Percentiles rank a stretch among this genome's conserved stretches.
Conservation (phyloP, 1,284 basidiomycete genomes). For the Fistulinella cinereoalba region DNA sequence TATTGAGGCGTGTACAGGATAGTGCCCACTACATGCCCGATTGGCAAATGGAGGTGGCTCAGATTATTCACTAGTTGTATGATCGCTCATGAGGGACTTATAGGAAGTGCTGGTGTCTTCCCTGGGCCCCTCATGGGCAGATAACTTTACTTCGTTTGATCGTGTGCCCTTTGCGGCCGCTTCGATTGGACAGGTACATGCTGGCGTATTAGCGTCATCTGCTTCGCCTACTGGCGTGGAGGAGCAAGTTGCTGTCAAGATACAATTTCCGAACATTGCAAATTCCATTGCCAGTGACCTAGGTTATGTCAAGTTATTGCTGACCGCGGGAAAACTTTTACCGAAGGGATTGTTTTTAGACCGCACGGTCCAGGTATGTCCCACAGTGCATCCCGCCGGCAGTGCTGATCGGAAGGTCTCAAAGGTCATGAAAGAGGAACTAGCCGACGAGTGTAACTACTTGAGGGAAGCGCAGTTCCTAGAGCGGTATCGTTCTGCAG, state of each 20-base stretch:
- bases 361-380: slow-evolving; percentile 70
- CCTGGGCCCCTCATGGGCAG: slow-evolving; percentile 76
- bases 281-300: slow-evolving; percentile 88
- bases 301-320: slow-evolving; percentile 79
- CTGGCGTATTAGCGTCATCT: slow-evolving; percentile 57
- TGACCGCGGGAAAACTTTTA: slow-evolving; percentile 77
- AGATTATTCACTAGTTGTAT: background rate
- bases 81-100: slow-evolving; percentile 6
- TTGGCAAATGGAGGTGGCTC: slow-evolving; percentile 90
- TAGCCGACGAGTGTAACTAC: slow-evolving; percentile 97
- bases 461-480: slow-evolving; percentile 81
- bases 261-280: slow-evolving; percentile 93
- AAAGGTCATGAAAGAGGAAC: slow-evolving; percentile 84
- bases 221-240: slow-evolving; percentile 51
- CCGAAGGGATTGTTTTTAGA: slow-evolving; percentile 90
- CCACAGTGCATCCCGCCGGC: background rate
- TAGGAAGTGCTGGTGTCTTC: slow-evolving; percentile 77
- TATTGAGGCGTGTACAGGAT: slow-evolving; percentile 91
- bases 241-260: slow-evolving; percentile 83
- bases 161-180: slow-evolving; percentile 93
- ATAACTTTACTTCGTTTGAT: slow-evolving; percentile 75
- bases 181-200: slow-evolving; percentile 96
- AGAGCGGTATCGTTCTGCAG: slow-evolving; percentile 54
- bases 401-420: background rate
- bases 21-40: slow-evolving; percentile 98